Evolutionary conservation across 169 alveolate species (phyloP), one percentile per base, ranked within the genome.

Genomic region (Eimeria praecox): DNA sequence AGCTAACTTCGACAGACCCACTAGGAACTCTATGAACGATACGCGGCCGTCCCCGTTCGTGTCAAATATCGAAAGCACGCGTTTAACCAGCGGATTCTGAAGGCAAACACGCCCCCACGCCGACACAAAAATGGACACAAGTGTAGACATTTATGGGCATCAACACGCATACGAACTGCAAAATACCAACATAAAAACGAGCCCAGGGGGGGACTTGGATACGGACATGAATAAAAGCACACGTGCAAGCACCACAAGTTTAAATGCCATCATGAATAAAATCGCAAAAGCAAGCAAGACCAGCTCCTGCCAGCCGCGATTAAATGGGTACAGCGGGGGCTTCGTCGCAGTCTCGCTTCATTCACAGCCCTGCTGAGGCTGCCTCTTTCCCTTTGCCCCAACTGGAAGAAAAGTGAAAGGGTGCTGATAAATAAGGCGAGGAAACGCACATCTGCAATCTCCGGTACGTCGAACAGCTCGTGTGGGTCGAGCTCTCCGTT

Each of bases 401-500:
- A 59, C 5, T 59, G 27, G 16, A 59, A 16, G 22, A 16, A 20
- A 20, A 16, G 66, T 3, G 40, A 9, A 40, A 64, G 0, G 75
- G 40, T 35, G 40, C 35, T 6, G 40, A 33, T 0, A 2, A 10
- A 33, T 20, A 64, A n/a, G 0, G 75, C n/a, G 59, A 20, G 44
- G 30, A 22, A 42, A 89, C 97, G 77, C 90, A 97, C 98, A 66
- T 98, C 98, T 30, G 99, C 98, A 83, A 99, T 97, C 96, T 98
- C 99, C 52, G 99, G 99, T 75, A 99, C 98, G 86, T 98, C 99
- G 90, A 99, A 98, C 90, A 99, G 98, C 95, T 99, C 99, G 80
- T 98, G 98, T 27, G 99, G 99, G 93, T 99, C 99, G 30, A 99
- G 97, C 95, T 98, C 98, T 18, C 99, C 99, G 64, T 98, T 97